Base-by-base conservation (phyloP, 2,329 filamentous ascomycete genomes). In the Chaetomium sp. region DNA sequence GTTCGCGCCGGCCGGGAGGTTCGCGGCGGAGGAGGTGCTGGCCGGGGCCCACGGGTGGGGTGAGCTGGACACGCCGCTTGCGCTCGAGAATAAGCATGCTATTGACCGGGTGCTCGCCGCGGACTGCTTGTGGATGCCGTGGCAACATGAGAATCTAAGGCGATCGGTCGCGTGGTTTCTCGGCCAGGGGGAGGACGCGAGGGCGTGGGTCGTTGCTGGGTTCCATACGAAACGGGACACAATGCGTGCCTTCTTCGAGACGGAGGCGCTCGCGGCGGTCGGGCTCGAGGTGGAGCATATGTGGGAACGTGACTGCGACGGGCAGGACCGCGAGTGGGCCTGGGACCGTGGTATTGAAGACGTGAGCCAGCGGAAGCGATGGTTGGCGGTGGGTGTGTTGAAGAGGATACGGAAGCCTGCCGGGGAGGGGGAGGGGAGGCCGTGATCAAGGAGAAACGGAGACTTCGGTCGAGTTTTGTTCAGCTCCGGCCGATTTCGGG, bases 101-200 rank as follows among this genome's bases (percentile, higher is more conserved):
- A 91, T 87, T 72, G 85, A 85, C 54, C 83, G 87, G 64, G 79
- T 92, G 49, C 76, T 91, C n/a, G 87, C 86, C 0, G 87, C 88
- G 67, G 89, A 92, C 76, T 91, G 89, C 72, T 81, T 90, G 63
- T 92, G 90, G 89, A 91, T 92, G 87, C 84, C 86, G 1, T 83
- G 83, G 79, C 84, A 92, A 78, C 90, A 92, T 75, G 81, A 76
- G n/a, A 89, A 87, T 74, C 80, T 92, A 29, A 82, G 82, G 55
- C 75, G 73, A 50, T 90, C 87, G 27, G 85, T 91, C 72, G 75
- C 81, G 5, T 85, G 86, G 75, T 90, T 91, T 72, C 78, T 92
- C 21, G 77, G 74, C 21, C 69, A 74, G 12, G 75, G 72, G 3
- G 70, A 76, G 1, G 74, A 71, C 19, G 83, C 86, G 2, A 79